Evolutionary conservation across 495 filamentous ascomycete species (phyloP).

Genomic region (Xylaria palmicola): DNA sequence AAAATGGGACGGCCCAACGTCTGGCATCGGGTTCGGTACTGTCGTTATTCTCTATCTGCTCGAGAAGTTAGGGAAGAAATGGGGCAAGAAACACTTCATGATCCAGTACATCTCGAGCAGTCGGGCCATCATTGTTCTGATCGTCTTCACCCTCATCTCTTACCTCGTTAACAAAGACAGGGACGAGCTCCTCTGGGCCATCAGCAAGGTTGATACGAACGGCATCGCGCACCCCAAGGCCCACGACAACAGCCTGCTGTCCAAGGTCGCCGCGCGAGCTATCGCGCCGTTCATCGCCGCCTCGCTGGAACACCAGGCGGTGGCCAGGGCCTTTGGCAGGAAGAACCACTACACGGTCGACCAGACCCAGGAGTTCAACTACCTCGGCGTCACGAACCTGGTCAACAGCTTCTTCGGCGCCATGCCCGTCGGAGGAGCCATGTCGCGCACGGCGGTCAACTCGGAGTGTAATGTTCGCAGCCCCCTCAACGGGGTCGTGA

Average conservation of each 20-base stretch:
- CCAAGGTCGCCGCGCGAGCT: slow-evolving; percentile 36
- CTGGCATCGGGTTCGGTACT: slow-evolving; percentile 46
- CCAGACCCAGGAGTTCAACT: slow-evolving; percentile 49
- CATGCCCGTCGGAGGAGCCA: slow-evolving; percentile 51
- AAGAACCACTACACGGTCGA: slow-evolving; percentile 49
- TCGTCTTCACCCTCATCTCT: slow-evolving; percentile 48
- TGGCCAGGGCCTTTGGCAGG: slow-evolving; percentile 47
- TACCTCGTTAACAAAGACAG: slow-evolving; percentile 48
- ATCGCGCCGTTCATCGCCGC: slow-evolving; percentile 48
- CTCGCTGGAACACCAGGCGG: slow-evolving; percentile 49
- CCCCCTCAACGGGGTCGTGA: slow-evolving; percentile 46
- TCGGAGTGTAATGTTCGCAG: slow-evolving; percentile 43
- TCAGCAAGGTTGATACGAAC: slow-evolving; percentile 44
- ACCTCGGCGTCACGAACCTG: slow-evolving; percentile 48
- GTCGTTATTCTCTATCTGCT: slow-evolving; percentile 43
- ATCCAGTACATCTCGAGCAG: slow-evolving; percentile 46
- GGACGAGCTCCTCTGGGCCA: slow-evolving; percentile 36
- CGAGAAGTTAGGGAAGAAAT: slow-evolving; percentile 45
- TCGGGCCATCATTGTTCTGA: slow-evolving; percentile 44
- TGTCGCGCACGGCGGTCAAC: slow-evolving; percentile 53
- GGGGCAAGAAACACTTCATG: slow-evolving; percentile 44
- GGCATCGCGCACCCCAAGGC: slow-evolving; percentile 42
- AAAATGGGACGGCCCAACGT: slow-evolving; percentile 41
- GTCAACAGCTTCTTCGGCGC: slow-evolving; percentile 49
- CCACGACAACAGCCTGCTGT: slow-evolving; percentile 33